Percentiles rank a stretch among this genome's conserved stretches.
phyloP scores from a whole-genome alignment of 192 early-diverging fungal genomes.

The Glomus cerebriforme region DNA sequence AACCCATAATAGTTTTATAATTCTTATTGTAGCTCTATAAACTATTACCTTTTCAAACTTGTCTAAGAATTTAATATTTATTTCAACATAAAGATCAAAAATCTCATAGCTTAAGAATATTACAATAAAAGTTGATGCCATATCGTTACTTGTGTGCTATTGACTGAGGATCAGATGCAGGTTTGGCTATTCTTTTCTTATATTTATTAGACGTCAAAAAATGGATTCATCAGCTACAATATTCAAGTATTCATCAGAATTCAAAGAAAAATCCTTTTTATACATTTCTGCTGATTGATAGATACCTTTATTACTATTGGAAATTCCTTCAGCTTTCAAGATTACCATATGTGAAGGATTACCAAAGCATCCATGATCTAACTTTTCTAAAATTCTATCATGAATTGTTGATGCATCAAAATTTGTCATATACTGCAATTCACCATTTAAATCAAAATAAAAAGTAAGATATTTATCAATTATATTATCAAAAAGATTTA shows the following conservation, averaged over 20 bases:
- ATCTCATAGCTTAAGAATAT: not conserved
- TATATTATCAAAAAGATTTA: not conserved
- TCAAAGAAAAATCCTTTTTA: not conserved
- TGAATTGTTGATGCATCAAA: not conserved
- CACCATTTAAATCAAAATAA: not conserved
- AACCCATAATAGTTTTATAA: not conserved
- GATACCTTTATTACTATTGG: not conserved
- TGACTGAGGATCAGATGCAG: not conserved
- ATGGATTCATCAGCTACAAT: not conserved
- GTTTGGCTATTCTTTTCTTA: not conserved
- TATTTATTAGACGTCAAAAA: not conserved
- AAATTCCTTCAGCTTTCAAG: not conserved
- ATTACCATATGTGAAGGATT: not conserved
- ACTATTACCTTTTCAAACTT: slow-evolving; percentile 13
- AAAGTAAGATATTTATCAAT: not conserved
- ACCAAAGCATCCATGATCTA: not conserved
- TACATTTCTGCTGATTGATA: not conserved
- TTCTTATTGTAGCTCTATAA: not conserved
- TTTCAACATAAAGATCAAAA: not conserved
- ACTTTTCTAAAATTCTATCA: not conserved
- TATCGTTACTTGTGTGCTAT: not conserved
- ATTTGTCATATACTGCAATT: not conserved
- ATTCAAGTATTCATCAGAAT: not conserved
- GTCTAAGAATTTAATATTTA: slow-evolving; percentile 3
- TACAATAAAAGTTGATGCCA: not conserved